Conservation (phyloP, 2,329 filamentous ascomycete species). For the Aureobasidium mangrovei region DNA sequence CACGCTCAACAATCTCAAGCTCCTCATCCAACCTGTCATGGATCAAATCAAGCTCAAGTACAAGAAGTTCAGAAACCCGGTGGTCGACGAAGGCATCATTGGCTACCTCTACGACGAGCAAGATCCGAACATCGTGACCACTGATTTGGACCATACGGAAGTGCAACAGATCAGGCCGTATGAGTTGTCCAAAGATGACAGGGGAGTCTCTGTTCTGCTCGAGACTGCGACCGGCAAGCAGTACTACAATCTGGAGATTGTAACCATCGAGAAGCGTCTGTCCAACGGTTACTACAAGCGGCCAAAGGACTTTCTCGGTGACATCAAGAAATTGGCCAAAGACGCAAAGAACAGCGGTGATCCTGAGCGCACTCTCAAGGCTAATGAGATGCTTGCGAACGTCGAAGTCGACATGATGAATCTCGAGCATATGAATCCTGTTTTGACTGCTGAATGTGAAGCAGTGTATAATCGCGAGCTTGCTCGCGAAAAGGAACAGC, state of each 20-base stretch:
- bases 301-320: conserved; percentile 78
- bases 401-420: conserved; percentile 85
- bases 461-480: conserved; percentile 66
- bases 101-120: conserved; percentile 77
- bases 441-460: conserved; percentile 65
- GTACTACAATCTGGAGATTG: conserved; percentile 90
- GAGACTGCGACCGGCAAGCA: conserved; percentile 73
- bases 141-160: conserved; percentile 49
- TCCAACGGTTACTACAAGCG: conserved; percentile 95
- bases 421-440: conserved; percentile 58
- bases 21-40: conserved; percentile 88
- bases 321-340: conserved; percentile 75
- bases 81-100: conserved; percentile 65
- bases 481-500: conserved; percentile 48
- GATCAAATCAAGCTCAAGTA: conserved; percentile 89
- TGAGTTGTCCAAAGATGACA: conserved; percentile 68
- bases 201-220: conserved; percentile 66
- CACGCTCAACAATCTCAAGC: conserved; percentile 77
- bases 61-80: conserved; percentile 74
- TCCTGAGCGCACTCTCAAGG: conserved; percentile 71
- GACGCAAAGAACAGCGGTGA: conserved; percentile 80
- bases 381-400: conserved; percentile 84
- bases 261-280: conserved; percentile 88
- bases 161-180: conserved; percentile 60
- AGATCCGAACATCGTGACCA: conserved; percentile 57